Base-by-base conservation (phyloP, 768 basidiomycete genomes). In the Auriscalpium microsporum region DNA sequence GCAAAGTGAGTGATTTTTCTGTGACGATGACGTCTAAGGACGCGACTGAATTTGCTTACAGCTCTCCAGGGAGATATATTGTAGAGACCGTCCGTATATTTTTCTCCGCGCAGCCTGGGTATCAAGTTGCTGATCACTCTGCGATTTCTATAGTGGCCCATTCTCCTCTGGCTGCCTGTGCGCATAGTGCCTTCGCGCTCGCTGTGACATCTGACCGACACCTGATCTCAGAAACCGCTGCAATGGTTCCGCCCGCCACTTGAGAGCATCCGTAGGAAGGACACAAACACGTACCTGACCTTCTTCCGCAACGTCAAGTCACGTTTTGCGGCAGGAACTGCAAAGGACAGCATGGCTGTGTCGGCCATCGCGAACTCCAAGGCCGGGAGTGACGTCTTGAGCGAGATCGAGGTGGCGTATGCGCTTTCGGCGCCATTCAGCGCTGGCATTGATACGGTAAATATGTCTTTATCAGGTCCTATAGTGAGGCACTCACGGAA, bases 231-330 rank as follows among this genome's bases (percentile, higher is more conserved):
- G 48, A 49, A 44, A 19, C 50, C 45, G 7, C 37, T 58, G 10
- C 58, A 58, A 38, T 58, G 58, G 58, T 58, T 58, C 47, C 58
- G 58, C 40, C 33, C 48, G 19, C 42, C 23, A 4, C 40, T 49
- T 9, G 56, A 59, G 17, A 38, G 33, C 16, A 40, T 37, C 36
- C 52, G 44, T 13, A 37, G 21, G 7, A 50, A 40, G 4, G 56
- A 57, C 37, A 40, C 37, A 1, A 28, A 50, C 21, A 37, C 33
- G 13, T 53, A 49, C 40, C 33, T 50, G 33, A 35, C 7, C 13
- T 53, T 49, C 48, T 14, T 57, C 7, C 38, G 45, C 17, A 21
- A 37, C 33, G 58, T 54, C 35, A 58, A 48, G 40, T 35, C 17
- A 21, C 44, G 50, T 14, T 9, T 33, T 28, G n/a, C 45, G 45